These are phyloP conservation scores for Raphanus hybrid DNA, from an alignment of 441 rosid genomes.

Conservation along the genomic window DNA sequence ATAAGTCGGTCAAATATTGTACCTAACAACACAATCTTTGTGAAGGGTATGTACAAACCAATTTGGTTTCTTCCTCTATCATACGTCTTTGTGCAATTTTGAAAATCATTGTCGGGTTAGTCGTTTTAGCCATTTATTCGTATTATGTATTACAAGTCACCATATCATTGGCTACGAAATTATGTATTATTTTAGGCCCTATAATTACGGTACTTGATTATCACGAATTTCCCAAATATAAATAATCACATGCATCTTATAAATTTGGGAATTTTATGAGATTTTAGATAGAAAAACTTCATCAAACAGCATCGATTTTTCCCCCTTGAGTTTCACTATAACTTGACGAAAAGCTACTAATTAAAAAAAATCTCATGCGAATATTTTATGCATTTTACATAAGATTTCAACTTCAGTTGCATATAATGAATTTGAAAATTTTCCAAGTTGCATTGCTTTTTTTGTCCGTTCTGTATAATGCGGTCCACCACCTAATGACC, in stretches of 20 bases:
- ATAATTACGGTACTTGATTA: not conserved
- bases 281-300: not conserved
- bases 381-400: not conserved
- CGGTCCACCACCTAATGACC: no score
- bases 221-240: not conserved
- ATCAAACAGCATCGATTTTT: not conserved
- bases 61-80: constrained; percentile 9
- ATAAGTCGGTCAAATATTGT: constrained; percentile 21
- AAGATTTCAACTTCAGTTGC: no score
- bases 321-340: not conserved
- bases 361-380: not conserved
- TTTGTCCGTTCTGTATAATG: no score
- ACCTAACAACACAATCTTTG: constrained; percentile 9
- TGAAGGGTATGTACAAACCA: not conserved
- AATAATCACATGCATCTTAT: not conserved
- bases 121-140: not conserved
- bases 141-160: not conserved
- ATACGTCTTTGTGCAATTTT: not conserved
- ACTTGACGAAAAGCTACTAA: not conserved
- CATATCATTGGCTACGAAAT: not conserved
- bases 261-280: not conserved
- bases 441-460: no score
- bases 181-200: not conserved
- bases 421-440: no score
- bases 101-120: not conserved